Conservation (phyloP, 768 basidiomycete species). For the Polyporus arcularius region DNA sequence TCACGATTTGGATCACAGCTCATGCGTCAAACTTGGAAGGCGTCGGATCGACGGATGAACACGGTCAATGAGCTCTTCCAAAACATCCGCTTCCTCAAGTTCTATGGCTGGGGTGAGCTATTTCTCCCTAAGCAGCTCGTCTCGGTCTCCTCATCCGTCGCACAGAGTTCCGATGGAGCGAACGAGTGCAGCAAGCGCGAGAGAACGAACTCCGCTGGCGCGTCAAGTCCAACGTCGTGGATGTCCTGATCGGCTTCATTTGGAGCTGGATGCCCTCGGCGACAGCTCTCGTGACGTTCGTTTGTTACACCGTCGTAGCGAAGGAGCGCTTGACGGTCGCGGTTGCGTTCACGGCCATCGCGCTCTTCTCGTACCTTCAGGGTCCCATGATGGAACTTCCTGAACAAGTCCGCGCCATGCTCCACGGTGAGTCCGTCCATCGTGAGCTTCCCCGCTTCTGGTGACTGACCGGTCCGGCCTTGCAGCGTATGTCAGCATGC, state of each 20-base stretch:
- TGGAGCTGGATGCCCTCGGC: constrained; percentile 78
- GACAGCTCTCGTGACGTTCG: constrained; percentile 61
- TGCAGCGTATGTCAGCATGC: constrained; percentile 75
- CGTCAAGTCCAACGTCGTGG: constrained; percentile 61
- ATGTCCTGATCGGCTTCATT: constrained; percentile 66
- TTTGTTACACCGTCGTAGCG: constrained; percentile 68
- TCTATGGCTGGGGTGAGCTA: constrained; percentile 70
- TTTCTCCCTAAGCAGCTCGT: too few relatives aligned
- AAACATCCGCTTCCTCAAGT: constrained; percentile 72
- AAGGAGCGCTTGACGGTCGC: constrained; percentile 70
- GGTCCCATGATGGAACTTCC: constrained; percentile 67
- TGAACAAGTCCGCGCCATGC: constrained; percentile 61
- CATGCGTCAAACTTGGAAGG: constrained; percentile 57
- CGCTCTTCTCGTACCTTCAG: constrained; percentile 73
- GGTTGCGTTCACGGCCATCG: constrained; percentile 79
- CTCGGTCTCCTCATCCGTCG: not conserved
- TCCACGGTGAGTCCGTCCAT: constrained; percentile 47
- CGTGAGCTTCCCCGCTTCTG: not conserved
- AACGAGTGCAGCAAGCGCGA: constrained; percentile 41
- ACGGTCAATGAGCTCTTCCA: constrained; percentile 77
- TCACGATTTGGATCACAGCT: constrained; percentile 37
- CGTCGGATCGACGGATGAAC: constrained; percentile 68
- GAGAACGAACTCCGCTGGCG: constrained; percentile 69
- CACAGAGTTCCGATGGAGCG: constrained; percentile 29
- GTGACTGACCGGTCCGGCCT: constrained; percentile 7